A percentile compares a stretch with the other conserved stretches of the same genome.
phyloP scores from a whole-genome alignment of 1,139 yeast genomes.

The Nadsonia starkeyi-henricii region DNA sequence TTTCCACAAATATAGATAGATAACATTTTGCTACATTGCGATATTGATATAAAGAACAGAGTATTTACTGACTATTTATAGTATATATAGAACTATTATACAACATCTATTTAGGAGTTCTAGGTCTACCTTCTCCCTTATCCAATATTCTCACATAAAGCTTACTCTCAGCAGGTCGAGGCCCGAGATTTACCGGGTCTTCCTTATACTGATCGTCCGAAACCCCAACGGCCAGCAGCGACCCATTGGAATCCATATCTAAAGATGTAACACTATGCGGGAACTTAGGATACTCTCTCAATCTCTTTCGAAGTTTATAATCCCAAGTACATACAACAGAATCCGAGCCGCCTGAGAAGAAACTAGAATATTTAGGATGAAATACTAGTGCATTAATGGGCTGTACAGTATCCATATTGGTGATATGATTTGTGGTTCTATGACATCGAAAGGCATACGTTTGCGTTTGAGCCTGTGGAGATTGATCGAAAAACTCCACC shows the following conservation, averaged over 20 bases:
- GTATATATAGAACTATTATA: too few relatives aligned
- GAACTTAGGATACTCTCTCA: conserved; percentile 43
- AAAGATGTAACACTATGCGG: conserved; percentile 37
- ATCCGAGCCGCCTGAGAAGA: conserved; percentile 75
- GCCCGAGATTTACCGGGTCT: conserved; percentile 9
- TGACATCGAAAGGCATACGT: conserved; percentile 83
- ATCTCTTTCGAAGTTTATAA: conserved; percentile 43
- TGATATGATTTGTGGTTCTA: conserved; percentile 31
- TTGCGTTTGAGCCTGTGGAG: conserved; percentile 32
- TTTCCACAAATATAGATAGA: too few relatives aligned
- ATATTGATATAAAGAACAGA: too few relatives aligned
- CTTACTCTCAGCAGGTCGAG: background rate
- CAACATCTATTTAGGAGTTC: background rate
- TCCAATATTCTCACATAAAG: background rate
- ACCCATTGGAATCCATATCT: conserved; percentile 26
- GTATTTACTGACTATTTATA: too few relatives aligned
- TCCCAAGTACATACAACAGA: conserved; percentile 72
- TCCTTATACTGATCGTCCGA: conserved; percentile 18
- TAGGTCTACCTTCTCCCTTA: background rate
- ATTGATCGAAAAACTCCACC: conserved; percentile 52
- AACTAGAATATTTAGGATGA: conserved; percentile 31
- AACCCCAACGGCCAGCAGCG: conserved; percentile 39
- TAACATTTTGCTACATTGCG: too few relatives aligned
- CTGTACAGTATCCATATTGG: conserved; percentile 48
- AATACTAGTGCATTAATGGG: conserved; percentile 64